Base-by-base conservation (phyloP, 1,139 yeast species). In the Saccharomyces hybrid region DNA sequence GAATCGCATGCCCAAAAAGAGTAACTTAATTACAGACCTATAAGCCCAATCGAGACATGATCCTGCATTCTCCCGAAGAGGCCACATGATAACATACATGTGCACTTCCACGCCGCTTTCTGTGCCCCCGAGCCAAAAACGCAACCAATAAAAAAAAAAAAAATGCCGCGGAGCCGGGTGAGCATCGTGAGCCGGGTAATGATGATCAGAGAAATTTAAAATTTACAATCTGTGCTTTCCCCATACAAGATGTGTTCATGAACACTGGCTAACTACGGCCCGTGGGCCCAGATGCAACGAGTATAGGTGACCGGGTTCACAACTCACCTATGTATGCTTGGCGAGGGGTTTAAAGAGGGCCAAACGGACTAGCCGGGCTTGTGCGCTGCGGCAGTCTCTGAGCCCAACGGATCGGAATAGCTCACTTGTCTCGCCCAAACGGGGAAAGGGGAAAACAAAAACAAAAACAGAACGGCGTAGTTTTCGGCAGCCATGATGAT, bases 401-500 rank as follows among this genome's bases (percentile, higher is more conserved):
- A 9, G 44, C 44, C 44, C 44, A 16, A 38, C 44, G 44, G 44
- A 38, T 38, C 44, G 44, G 44, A 38, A 38, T 12, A 38, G 44
- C 44, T 38, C n/a, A 38, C 21, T 38, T n/a, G 19, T 38, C 19
- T 38, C 44, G 19, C 44, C 44, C 44, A 38, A 38, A 38, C 24
- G n/a, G 44, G 21, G 19, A 38, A 38, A 38, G 19, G 24, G 44
- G 19, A 38, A 38, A 16, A 38, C 44, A 38, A 38, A 38, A 38
- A 38, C 44, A 38, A 38, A 38, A 38, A 11, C 24, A 38, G 44
- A 38, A 38, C 44, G 44, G 44, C 44, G 44, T 38, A 38, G 44
- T 38, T 38, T 38, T 21, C 44, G 44, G 44, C 44, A 38, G 44
- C 44, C 44, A 9, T 38, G 44, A 11, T 38, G 44, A 38, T 38